phyloP scores from a whole-genome alignment of 139 green algal species.

The Chlorella sp. region DNA sequence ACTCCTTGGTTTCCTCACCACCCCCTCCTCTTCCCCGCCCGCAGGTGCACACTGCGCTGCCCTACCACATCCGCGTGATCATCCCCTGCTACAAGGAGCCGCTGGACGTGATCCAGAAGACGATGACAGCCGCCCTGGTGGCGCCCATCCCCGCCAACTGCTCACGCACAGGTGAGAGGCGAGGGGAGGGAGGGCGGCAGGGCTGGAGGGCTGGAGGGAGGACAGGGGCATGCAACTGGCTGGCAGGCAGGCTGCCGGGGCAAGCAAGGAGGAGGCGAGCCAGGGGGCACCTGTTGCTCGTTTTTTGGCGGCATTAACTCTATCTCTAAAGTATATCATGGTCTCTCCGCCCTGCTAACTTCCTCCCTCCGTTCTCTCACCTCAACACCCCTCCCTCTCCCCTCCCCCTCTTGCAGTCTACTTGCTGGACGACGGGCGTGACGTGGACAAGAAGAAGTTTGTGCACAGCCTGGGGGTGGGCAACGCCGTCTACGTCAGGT shows the following conservation, averaged over 20 bases:
- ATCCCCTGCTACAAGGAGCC: conserved; percentile 75
- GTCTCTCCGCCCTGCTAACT: too few relatives aligned
- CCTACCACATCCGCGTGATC: conserved; percentile 66
- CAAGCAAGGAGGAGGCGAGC: neutral
- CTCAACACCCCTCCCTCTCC: neutral
- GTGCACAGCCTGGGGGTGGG: conserved; percentile 37
- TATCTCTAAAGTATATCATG: too few relatives aligned
- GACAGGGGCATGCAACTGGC: neutral
- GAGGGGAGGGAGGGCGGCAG: too few relatives aligned
- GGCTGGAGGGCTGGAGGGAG: too few relatives aligned
- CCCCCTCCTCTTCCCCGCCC: neutral
- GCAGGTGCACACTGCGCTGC: conserved; percentile 42
- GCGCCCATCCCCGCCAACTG: conserved; percentile 56
- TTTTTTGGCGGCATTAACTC: too few relatives aligned
- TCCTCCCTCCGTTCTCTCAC: neutral
- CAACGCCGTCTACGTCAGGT: conserved; percentile 73
- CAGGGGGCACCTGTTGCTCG: too few relatives aligned
- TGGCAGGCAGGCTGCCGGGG: neutral
- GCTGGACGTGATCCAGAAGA: conserved; percentile 64
- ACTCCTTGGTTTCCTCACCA: neutral
- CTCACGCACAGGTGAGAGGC: conserved; percentile 40
- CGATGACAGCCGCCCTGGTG: conserved; percentile 57
- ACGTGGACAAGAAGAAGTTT: conserved; percentile 60
- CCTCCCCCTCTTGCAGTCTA: conserved; percentile 49
- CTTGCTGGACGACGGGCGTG: conserved; percentile 67